Evolutionary conservation across 805 yeast genomes (phyloP).

Genomic region (Sugiyamaella chiloensis): DNA sequence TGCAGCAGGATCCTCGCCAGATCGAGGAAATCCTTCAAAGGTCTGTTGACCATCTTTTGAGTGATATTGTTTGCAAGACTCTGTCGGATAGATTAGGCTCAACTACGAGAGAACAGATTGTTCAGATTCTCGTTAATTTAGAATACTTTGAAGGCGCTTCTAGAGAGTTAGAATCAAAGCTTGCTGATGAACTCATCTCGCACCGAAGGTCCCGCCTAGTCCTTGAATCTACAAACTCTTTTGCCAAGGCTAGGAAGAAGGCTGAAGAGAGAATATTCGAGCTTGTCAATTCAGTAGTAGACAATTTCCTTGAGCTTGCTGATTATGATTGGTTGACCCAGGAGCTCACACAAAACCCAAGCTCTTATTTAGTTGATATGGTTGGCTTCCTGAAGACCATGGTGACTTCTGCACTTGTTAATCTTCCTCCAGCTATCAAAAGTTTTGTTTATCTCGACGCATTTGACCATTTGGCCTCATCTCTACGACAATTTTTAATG

Average conservation of each 20-base stretch:
- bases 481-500: conserved; percentile 55
- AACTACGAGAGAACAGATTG: conserved; percentile 80
- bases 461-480: conserved; percentile 76
- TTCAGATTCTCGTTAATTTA: conserved; percentile 83
- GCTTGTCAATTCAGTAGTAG: conserved; percentile 75
- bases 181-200: conserved; percentile 38
- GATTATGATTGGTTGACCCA: conserved; percentile 80
- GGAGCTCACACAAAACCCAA: conserved; percentile 55
- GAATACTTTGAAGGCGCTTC: conserved; percentile 82
- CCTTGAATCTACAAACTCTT: conserved; percentile 52
- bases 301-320: conserved; percentile 75
- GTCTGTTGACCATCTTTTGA: conserved; percentile 66
- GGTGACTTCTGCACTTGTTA: conserved; percentile 79
- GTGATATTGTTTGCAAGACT: conserved; percentile 61
- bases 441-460: conserved; percentile 81
- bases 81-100: conserved; percentile 60
- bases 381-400: conserved; percentile 81
- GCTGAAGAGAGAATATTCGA: conserved; percentile 81
- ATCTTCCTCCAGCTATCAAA: conserved; percentile 73
- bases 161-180: conserved; percentile 50
- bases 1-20: conserved; percentile 57
- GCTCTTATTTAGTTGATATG: conserved; percentile 73
- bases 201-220: conserved; percentile 41
- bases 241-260: conserved; percentile 56
- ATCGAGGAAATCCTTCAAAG: conserved; percentile 57